phyloP scores from a whole-genome alignment of 2,329 filamentous ascomycete genomes.

The Trichothecium roseum region DNA sequence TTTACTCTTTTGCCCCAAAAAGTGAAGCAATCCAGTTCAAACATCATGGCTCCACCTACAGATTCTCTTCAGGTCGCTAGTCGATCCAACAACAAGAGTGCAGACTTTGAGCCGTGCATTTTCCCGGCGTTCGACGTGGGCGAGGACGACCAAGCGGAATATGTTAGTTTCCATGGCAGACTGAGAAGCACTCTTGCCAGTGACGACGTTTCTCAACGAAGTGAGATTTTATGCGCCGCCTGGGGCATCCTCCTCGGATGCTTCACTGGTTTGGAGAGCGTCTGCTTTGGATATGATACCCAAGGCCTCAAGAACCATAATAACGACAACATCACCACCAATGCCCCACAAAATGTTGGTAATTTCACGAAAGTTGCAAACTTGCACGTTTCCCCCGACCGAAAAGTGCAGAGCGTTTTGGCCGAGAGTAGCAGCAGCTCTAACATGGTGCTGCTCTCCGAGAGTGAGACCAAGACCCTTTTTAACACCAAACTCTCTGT shows the following conservation, averaged over 20 bases:
- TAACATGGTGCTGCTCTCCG: no score
- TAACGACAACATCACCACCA: neutral
- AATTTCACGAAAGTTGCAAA: neutral
- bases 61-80: no score
- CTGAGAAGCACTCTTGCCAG: neutral
- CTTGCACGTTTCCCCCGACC: constrained; percentile 1
- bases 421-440: neutral
- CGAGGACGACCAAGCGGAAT: constrained; percentile 5
- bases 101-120: constrained; percentile 9
- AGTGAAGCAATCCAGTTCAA: no score
- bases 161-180: constrained; percentile 1
- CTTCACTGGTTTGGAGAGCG: constrained; percentile 11
- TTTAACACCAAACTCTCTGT: constrained; percentile 36
- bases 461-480: constrained; percentile 10
- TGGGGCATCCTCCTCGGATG: constrained; percentile 8
- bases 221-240: constrained; percentile 5
- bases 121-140: constrained; percentile 11
- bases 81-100: no score
- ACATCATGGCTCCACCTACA: constrained; percentile 2
- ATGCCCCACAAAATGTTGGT: neutral
- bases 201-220: constrained; percentile 2
- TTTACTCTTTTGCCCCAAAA: no score
- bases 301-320: neutral
- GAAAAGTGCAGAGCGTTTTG: constrained; percentile 1
- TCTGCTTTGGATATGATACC: constrained; percentile 9